phyloP scores from a whole-genome alignment of 768 basidiomycete genomes.

The Podaxis rugospora region DNA sequence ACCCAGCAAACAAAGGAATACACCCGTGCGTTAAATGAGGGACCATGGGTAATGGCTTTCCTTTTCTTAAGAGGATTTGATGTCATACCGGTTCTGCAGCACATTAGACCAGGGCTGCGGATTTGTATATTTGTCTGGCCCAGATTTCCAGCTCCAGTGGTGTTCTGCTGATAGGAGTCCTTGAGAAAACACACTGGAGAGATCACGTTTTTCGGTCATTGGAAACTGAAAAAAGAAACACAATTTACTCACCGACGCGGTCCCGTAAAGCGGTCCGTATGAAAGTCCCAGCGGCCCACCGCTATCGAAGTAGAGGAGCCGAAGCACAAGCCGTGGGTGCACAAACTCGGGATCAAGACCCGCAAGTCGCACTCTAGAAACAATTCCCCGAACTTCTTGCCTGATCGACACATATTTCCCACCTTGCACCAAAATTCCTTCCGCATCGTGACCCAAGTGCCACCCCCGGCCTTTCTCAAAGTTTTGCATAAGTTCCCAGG shows the following conservation, averaged over 20 bases:
- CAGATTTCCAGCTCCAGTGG: too few species aligned
- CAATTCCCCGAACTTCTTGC: slow-evolving; percentile 2
- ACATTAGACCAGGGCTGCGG: too few species aligned
- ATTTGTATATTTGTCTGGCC: too few species aligned
- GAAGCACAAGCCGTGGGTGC: not conserved
- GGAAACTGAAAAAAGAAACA: too few species aligned
- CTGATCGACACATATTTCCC: not conserved
- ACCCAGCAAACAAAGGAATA: not conserved
- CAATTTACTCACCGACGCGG: too few species aligned
- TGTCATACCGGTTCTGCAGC: too few species aligned
- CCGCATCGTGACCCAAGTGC: not conserved
- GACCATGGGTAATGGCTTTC: not conserved
- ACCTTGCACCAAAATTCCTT: too few species aligned
- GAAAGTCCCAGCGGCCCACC: not conserved
- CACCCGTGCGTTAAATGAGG: not conserved
- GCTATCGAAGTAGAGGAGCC: not conserved
- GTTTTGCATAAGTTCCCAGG: not conserved
- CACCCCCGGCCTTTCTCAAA: not conserved
- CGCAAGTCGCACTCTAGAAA: not conserved
- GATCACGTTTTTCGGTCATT: too few species aligned
- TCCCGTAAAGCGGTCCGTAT: not conserved
- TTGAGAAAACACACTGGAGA: not conserved
- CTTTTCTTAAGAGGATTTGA: not conserved
- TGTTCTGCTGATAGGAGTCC: not conserved
- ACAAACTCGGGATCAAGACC: not conserved